These are phyloP conservation scores for Zygosaccharomyces sapae DNA, from an alignment of 1,139 yeast species.

Conservation along the genomic window DNA sequence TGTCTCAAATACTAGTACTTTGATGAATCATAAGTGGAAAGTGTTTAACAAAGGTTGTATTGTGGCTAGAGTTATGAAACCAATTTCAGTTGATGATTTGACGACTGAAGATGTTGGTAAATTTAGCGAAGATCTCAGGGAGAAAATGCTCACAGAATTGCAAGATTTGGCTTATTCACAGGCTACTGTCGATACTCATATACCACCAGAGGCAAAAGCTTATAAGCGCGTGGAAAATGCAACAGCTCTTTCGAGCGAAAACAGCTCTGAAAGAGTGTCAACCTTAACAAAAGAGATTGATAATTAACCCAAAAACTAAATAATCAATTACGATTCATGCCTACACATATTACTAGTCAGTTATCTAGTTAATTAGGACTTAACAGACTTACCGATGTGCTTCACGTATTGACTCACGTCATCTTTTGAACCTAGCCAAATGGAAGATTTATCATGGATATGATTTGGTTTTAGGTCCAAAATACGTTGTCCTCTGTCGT, in stretches of 20 bases:
- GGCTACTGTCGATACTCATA: conserved; percentile 30
- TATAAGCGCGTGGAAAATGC: conserved; percentile 8
- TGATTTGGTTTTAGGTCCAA: conserved; percentile 82
- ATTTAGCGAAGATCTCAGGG: conserved; percentile 43
- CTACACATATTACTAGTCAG: not conserved
- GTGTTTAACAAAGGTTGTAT: conserved; percentile 66
- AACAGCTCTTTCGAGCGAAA: conserved; percentile 13
- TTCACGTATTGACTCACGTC: conserved; percentile 67
- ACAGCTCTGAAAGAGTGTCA: conserved; percentile 9
- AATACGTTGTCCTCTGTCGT: conserved; percentile 85
- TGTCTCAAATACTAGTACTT: conserved; percentile 74
- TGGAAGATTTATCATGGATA: conserved; percentile 88
- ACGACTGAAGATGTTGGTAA: conserved; percentile 58
- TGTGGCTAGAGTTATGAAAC: conserved; percentile 61
- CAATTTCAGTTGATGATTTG: conserved; percentile 55
- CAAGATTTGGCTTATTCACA: conserved; percentile 43
- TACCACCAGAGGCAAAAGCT: conserved; percentile 31
- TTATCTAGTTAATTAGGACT: not conserved
- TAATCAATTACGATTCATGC: not conserved
- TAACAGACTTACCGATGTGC: conserved; percentile 26
- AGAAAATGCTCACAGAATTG: conserved; percentile 41
- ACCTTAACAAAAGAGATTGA: conserved; percentile 1
- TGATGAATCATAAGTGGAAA: conserved; percentile 55
- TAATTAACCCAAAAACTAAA: too few relatives aligned
- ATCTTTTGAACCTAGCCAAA: conserved; percentile 88